Evolutionary conservation across 345 rosid genomes (phyloP), one percentile per base, ranked within the genome.

Genomic region (Cardamine resedifolia): DNA sequence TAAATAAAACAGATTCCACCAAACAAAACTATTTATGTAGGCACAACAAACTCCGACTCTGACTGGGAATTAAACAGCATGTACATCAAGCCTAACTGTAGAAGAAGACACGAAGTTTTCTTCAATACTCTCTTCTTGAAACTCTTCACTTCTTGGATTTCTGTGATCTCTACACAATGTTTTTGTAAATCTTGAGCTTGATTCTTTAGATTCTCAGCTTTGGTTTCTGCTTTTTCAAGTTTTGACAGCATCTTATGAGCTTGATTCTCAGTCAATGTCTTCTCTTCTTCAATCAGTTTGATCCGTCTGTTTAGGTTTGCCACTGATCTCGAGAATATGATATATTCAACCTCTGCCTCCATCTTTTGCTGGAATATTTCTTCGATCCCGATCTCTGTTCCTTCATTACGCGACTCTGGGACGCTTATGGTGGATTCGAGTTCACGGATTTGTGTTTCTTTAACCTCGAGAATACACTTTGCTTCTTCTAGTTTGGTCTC

Each of bases 291-390:
- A 34, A 71, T 43, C 15, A 83, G 64, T 39, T 64, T 66, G 58
- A 75, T 48, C 70, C 43, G 68, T 71, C 73, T 70, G 4, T 76
- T 85, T 72, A 84, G 67, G 68, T 78, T 77, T 59, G 66, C 80
- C 49, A 86, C 57, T 23, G 85, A 78, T 68, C 76, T 79, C 12
- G 70, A 62, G 66, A 87, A 77, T 57, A 82, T 76, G 31, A 91
- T 70, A 83, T 80, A 82, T 77, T 85, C 91, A 5, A 95, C 71
- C 84, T 95, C 98, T 45, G 90, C 89, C 78, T 88, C 90, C 3
- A 91, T 82, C 87, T 85, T 91, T 74, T 84, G 87, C 83, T 57
- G 80, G 78, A 88, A 90, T 23, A 87, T 79, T 39, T 78, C 80
- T 74, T 90, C 97, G 8, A 87, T 64, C 60, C 81, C 83, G 0